Conservation (phyloP, 257 asterid genomes). For the Coffea canephora region DNA sequence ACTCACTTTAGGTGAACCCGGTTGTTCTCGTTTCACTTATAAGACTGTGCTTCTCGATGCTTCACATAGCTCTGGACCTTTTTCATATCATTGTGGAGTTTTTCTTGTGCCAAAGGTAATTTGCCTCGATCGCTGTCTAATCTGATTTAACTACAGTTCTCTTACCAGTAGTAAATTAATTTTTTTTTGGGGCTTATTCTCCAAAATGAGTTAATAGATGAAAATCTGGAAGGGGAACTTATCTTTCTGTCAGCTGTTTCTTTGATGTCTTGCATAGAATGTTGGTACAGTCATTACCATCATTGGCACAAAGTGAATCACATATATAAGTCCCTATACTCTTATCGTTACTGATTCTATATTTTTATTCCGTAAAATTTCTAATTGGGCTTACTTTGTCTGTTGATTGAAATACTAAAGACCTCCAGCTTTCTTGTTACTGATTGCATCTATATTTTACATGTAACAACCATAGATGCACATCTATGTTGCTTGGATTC, state of each 20-base stretch:
- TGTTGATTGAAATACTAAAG: not conserved
- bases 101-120: slow-evolving; percentile 86
- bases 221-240: not conserved
- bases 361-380: not conserved
- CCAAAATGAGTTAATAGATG: not conserved
- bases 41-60: slow-evolving; percentile 83
- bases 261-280: not conserved
- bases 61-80: slow-evolving; percentile 48
- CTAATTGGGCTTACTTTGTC: not conserved
- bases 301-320: not conserved
- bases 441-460: not conserved
- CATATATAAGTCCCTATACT: not conserved
- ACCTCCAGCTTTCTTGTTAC: not conserved
- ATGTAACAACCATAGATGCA: too few relatives aligned
- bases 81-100: slow-evolving; percentile 62
- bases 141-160: slow-evolving; percentile 1
- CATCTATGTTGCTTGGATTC: not conserved
- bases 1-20: slow-evolving; percentile 72
- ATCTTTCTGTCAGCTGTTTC: not conserved
- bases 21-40: slow-evolving; percentile 61
- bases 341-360: not conserved
- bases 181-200: not conserved
- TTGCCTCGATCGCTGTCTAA: slow-evolving; percentile 13
- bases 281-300: not conserved
- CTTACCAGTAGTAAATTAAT: not conserved